These are phyloP conservation scores for Gossypium mustelinum DNA, from an alignment of 345 rosid species.

Conservation along the genomic window DNA sequence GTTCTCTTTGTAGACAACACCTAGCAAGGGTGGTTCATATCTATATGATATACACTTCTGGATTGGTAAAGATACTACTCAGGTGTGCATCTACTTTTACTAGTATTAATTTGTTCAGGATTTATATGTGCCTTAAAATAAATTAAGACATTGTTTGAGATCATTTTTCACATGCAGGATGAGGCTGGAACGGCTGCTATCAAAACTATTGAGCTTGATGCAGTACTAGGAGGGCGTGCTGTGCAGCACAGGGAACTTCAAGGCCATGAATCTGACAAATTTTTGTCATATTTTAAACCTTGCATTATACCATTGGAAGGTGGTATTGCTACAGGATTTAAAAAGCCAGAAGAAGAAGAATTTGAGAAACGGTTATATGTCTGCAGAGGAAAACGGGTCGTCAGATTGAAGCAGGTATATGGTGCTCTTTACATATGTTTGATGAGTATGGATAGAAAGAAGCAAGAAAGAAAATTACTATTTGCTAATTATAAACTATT, in stretches of 20 bases:
- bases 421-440: conserved; percentile 1
- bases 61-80: conserved; percentile 97
- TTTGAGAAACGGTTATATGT: conserved; percentile 86
- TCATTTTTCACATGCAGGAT: conserved; percentile 49
- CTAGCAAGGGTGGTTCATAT: conserved; percentile 82
- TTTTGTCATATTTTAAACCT: conserved; percentile 95
- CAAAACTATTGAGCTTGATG: conserved; percentile 95
- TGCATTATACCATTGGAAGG: conserved; percentile 96
- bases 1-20: conserved; percentile 50
- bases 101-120: conserved; percentile 8
- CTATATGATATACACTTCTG: conserved; percentile 89
- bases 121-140: conserved; percentile 13
- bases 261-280: conserved; percentile 96
- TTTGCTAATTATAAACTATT: neutral
- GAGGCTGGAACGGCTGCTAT: conserved; percentile 99
- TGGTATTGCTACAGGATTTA: conserved; percentile 96
- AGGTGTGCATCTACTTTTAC: conserved; percentile 41
- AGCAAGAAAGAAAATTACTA: neutral
- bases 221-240: conserved; percentile 95
- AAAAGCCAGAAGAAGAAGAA: conserved; percentile 69
- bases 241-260: conserved; percentile 96
- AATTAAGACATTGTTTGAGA: conserved; percentile 11
- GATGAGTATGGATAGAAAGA: neutral
- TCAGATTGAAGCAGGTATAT: conserved; percentile 91
- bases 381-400: conserved; percentile 85